Conservation (phyloP, 139 green algal genomes). For the Micractinium conductrix region DNA sequence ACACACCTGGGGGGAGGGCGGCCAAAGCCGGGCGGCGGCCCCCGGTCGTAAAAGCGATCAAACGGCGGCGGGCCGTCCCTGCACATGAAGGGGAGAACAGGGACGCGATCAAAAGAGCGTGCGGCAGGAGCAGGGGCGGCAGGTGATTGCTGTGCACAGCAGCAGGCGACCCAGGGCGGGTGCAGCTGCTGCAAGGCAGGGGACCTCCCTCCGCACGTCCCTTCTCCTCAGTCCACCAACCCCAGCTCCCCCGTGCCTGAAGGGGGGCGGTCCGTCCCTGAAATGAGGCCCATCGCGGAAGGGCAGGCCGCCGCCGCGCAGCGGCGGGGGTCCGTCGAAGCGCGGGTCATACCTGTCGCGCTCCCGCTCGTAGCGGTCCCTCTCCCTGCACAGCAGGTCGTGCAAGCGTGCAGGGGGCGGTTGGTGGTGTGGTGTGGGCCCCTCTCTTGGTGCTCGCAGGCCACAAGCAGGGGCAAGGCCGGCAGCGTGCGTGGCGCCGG, state of each 20-base stretch:
- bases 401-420: too few species aligned
- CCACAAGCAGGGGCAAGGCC: too few species aligned
- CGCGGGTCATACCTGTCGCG: neutral
- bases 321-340: neutral
- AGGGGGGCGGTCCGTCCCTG: neutral
- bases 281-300: neutral
- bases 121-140: too few species aligned
- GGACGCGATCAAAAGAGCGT: too few species aligned
- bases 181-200: too few species aligned
- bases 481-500: too few species aligned
- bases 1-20: neutral
- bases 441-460: too few species aligned
- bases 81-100: too few species aligned
- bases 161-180: too few species aligned
- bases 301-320: neutral
- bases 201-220: neutral
- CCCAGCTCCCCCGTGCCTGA: neutral
- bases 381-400: too few species aligned
- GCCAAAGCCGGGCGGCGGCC: neutral
- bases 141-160: too few species aligned
- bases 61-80: conserved; percentile 11
- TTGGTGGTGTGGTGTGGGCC: too few species aligned
- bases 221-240: neutral
- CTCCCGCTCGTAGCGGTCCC: neutral
- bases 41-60: neutral